These are phyloP conservation scores for Elsinoe necatrix DNA, from an alignment of 2,329 filamentous ascomycete genomes.

Conservation along the genomic window DNA sequence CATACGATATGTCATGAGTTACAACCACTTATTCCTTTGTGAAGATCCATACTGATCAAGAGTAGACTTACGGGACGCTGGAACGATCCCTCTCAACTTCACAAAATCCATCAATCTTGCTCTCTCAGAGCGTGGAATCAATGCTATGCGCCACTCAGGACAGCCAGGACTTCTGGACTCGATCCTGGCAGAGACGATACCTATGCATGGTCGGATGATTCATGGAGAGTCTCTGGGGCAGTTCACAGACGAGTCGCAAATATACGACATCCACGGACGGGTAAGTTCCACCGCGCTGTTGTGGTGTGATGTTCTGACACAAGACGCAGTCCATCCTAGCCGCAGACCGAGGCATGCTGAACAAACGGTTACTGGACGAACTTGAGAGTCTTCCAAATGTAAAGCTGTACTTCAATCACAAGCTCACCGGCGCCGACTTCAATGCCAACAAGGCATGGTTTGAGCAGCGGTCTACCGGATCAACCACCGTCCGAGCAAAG, in stretches of 20 bases:
- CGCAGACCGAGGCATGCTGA: constrained; percentile 74
- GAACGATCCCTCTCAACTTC: constrained; percentile 81
- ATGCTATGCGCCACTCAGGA: constrained; percentile 67
- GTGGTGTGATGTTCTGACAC: background rate
- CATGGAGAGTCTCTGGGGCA: constrained; percentile 61
- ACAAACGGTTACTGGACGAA: constrained; percentile 73
- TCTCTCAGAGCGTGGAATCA: constrained; percentile 85
- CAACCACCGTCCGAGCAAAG: constrained; percentile 22
- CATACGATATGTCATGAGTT: background rate
- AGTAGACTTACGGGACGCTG: constrained; percentile 74
- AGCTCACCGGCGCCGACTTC: constrained; percentile 85
- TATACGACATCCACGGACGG: constrained; percentile 81
- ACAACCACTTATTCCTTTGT: background rate
- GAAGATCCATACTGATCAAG: constrained; percentile 15
- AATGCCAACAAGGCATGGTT: constrained; percentile 76
- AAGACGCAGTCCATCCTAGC: constrained; percentile 68
- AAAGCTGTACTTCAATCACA: constrained; percentile 85
- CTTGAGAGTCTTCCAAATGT: constrained; percentile 82
- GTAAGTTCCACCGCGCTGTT: constrained; percentile 41
- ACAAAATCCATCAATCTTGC: constrained; percentile 98
- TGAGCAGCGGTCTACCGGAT: constrained; percentile 43
- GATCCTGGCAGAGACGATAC: constrained; percentile 70
- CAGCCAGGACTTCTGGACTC: constrained; percentile 60
- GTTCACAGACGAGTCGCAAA: constrained; percentile 70
- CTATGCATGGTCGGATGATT: constrained; percentile 96